Evolutionary conservation across 2,329 filamentous ascomycete genomes (phyloP).

Genomic region (Aspergillus ochraceoroseus): DNA sequence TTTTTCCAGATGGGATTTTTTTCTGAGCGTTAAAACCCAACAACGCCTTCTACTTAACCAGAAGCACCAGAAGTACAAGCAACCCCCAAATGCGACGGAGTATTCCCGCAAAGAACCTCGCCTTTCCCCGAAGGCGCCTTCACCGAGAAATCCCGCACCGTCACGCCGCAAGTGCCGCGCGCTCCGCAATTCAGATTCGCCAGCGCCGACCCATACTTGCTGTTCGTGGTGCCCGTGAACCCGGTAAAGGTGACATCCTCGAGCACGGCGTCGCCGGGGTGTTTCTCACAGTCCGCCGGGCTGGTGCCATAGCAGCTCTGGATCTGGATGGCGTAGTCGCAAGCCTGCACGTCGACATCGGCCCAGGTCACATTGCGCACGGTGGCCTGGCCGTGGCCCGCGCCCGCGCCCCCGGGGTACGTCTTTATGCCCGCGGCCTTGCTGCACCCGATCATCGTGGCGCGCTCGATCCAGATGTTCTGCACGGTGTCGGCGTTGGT

Average conservation of each 20-base stretch:
- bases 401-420: conserved; percentile 38
- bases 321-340: conserved; percentile 46
- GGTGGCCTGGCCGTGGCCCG: conserved; percentile 38
- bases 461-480: conserved; percentile 42
- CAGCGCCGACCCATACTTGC: conserved; percentile 33
- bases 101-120: conserved; percentile 36
- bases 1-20: too few species aligned
- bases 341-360: conserved; percentile 37
- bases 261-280: conserved; percentile 35
- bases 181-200: conserved; percentile 40
- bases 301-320: conserved; percentile 43
- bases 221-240: conserved; percentile 39
- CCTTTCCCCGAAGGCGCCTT: conserved; percentile 32
- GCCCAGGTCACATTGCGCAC: conserved; percentile 44
- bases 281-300: conserved; percentile 33
- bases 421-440: conserved; percentile 49
- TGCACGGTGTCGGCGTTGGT: conserved; percentile 40
- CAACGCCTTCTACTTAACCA: too few species aligned
- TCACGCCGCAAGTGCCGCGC: conserved; percentile 37
- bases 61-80: conserved; percentile 35
- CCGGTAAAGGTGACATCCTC: conserved; percentile 36
- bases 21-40: too few species aligned
- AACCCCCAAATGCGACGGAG: conserved; percentile 29
- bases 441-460: conserved; percentile 41
- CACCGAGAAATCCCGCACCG: conserved; percentile 35